A percentile compares a stretch with the other conserved stretches of the same genome.
Conservation (phyloP, 1,139 yeast species). For the Diutina ranongensis region DNA sequence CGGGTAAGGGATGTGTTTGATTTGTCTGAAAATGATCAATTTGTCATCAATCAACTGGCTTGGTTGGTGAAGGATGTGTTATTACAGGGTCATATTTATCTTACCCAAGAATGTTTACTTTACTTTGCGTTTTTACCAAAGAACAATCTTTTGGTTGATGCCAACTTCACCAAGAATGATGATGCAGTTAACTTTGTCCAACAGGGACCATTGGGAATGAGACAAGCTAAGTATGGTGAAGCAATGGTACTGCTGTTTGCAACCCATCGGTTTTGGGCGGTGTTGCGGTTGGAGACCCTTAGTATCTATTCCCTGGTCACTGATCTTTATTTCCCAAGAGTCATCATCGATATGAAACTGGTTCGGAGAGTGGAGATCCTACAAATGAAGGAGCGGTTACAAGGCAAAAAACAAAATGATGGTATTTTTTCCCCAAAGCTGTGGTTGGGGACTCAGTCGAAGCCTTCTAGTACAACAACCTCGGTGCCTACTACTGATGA, state of each 20-base stretch:
- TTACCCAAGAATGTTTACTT: constrained; percentile 53
- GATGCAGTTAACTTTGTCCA: constrained; percentile 26
- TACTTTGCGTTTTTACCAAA: constrained; percentile 80
- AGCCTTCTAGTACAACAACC: not conserved
- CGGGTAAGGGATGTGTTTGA: not conserved
- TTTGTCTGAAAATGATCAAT: not conserved
- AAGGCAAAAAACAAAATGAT: not conserved
- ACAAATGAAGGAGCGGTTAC: not conserved
- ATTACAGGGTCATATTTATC: constrained; percentile 72
- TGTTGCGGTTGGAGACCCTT: constrained; percentile 57
- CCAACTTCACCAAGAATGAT: constrained; percentile 12
- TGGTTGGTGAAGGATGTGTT: constrained; percentile 59
- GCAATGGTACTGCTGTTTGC: constrained; percentile 23
- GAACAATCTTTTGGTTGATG: constrained; percentile 12
- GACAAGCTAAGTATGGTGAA: constrained; percentile 34
- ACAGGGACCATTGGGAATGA: constrained; percentile 39
- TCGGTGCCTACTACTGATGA: not conserved
- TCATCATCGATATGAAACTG: constrained; percentile 50
- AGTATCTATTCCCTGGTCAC: constrained; percentile 62
- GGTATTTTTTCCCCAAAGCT: not conserved
- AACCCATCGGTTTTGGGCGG: constrained; percentile 56
- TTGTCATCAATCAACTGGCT: not conserved
- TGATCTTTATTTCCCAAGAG: constrained; percentile 70
- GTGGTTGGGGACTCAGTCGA: not conserved
- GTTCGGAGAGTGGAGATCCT: constrained; percentile 1